Evolutionary conservation across 1,139 yeast genomes (phyloP).

Genomic region (Wickerhamomyces sp.): DNA sequence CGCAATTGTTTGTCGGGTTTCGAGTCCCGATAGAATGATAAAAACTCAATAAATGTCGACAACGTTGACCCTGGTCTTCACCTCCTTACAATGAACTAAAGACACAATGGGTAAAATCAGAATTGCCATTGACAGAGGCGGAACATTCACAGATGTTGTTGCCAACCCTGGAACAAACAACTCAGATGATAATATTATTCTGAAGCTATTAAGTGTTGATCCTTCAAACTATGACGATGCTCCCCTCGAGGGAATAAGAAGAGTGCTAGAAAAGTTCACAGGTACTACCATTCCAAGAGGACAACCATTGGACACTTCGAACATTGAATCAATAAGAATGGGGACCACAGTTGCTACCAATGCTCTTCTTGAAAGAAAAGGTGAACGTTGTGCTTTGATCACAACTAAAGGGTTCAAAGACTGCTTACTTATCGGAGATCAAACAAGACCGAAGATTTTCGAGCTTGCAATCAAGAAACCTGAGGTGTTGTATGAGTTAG

Average conservation of each 20-base stretch:
- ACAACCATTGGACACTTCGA: slow-evolving; percentile 38
- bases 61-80: no score
- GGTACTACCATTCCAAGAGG: slow-evolving; percentile 48
- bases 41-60: no score
- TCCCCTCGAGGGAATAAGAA: slow-evolving; percentile 83
- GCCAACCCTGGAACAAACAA: slow-evolving; percentile 29
- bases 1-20: no score
- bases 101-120: slow-evolving; percentile 16
- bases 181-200: slow-evolving; percentile 43
- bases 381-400: slow-evolving; percentile 53
- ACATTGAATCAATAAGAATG: slow-evolving; percentile 57
- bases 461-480: slow-evolving; percentile 47
- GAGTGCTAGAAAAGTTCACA: slow-evolving; percentile 60
- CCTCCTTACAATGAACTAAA: not conserved
- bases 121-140: slow-evolving; percentile 58
- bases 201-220: slow-evolving; percentile 78
- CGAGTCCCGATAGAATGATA: no score
- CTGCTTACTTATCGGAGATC: slow-evolving; percentile 59
- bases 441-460: slow-evolving; percentile 55
- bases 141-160: slow-evolving; percentile 82
- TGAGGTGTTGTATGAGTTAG: slow-evolving; percentile 50
- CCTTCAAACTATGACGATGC: slow-evolving; percentile 85
- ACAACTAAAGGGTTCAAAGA: slow-evolving; percentile 64
- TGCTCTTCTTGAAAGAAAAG: slow-evolving; percentile 62
- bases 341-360: slow-evolving; percentile 76